phyloP scores from a whole-genome alignment of 1,284 basidiomycete species.

The Neonothopanus nambi region DNA sequence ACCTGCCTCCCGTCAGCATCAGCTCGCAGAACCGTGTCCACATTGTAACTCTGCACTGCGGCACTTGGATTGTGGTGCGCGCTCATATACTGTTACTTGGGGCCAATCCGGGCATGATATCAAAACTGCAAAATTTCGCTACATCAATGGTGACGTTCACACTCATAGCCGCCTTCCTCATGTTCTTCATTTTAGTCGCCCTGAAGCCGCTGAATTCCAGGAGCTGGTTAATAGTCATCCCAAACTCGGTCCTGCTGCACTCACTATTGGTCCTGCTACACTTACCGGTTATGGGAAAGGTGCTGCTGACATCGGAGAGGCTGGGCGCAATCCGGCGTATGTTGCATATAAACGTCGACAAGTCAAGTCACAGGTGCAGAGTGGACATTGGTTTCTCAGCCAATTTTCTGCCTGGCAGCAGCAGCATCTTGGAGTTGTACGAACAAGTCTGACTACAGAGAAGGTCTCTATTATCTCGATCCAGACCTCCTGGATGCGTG shows the following conservation, averaged over 20 bases:
- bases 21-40: not conserved
- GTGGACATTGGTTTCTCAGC: constrained; percentile 2
- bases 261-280: not conserved
- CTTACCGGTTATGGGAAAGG: not conserved
- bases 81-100: constrained; percentile 18
- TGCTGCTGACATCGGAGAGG: too few species aligned
- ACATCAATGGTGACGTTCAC: constrained; percentile 25
- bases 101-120: constrained; percentile 24
- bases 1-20: not conserved
- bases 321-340: not conserved
- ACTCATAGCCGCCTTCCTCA: constrained; percentile 1
- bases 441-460: constrained; percentile 9
- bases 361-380: not conserved
- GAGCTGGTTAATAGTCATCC: not conserved
- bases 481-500: constrained; percentile 26
- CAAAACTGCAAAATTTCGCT: constrained; percentile 24
- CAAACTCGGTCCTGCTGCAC: not conserved
- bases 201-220: constrained; percentile 17
- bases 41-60: not conserved
- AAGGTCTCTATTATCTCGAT: constrained; percentile 26
- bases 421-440: constrained; percentile 2
- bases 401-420: not conserved
- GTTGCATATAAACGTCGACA: not conserved
- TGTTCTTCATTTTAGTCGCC: not conserved
- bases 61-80: not conserved